Percentiles rank a stretch among this genome's conserved stretches.
Evolutionary conservation across 2,329 filamentous ascomycete genomes (phyloP).

Genomic region (Fusarium sp.): DNA sequence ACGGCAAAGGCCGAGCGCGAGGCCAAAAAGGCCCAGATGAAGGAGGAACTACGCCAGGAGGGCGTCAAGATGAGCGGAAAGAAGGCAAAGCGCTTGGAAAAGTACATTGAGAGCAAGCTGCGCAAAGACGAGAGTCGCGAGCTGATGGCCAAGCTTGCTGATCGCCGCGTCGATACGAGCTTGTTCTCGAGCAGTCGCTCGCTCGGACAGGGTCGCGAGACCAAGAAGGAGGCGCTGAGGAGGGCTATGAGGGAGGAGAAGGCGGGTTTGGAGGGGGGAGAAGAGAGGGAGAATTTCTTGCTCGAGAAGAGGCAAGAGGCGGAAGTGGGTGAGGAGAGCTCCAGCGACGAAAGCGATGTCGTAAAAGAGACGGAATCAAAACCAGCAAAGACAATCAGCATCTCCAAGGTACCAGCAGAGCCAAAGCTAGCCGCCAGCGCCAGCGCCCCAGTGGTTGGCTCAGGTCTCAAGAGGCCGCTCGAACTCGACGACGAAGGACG

Average conservation of each 20-base stretch:
- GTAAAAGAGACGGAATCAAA: slow-evolving; percentile 15
- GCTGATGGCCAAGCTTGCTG: slow-evolving; percentile 86
- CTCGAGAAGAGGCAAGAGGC: slow-evolving; percentile 60
- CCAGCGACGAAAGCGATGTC: slow-evolving; percentile 35
- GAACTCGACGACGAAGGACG: slow-evolving; percentile 84
- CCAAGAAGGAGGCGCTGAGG: slow-evolving; percentile 77
- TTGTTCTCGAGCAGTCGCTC: slow-evolving; percentile 84
- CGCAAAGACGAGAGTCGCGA: slow-evolving; percentile 93
- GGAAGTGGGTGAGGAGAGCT: slow-evolving; percentile 47
- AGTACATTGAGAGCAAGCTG: slow-evolving; percentile 89
- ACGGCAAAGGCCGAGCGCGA: slow-evolving; percentile 66
- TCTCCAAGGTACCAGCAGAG: slow-evolving; percentile 14
- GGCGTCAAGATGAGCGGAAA: slow-evolving; percentile 73
- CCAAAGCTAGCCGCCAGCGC: slow-evolving; percentile 13
- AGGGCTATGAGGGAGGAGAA: slow-evolving; percentile 75
- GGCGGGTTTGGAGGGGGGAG: slow-evolving; percentile 71
- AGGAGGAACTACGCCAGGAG: slow-evolving; percentile 67
- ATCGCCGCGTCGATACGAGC: slow-evolving; percentile 85
- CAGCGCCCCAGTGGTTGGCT: slow-evolving; percentile 66
- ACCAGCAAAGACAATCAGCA: neutral
- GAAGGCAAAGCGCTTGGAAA: slow-evolving; percentile 77
- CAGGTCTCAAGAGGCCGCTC: slow-evolving; percentile 89
- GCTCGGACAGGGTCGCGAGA: slow-evolving; percentile 80
- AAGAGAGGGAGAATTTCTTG: slow-evolving; percentile 69
- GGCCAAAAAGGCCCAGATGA: slow-evolving; percentile 69